These are phyloP conservation scores for Malbranchea zuffiana DNA, from an alignment of 2,329 filamentous ascomycete species.

Conservation along the genomic window DNA sequence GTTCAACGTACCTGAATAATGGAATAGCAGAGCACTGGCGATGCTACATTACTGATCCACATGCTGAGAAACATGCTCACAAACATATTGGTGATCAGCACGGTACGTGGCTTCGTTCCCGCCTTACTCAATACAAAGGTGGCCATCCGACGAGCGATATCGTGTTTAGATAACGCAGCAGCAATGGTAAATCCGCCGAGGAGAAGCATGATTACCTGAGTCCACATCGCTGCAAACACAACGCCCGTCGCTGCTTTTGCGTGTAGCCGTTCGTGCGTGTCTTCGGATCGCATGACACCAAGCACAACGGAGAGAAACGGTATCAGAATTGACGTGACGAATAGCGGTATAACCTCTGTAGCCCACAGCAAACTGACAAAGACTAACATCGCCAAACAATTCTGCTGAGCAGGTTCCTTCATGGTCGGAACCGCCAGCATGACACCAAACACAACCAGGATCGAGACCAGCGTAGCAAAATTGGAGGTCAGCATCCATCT, in stretches of 20 bases:
- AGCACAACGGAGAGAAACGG: conserved; percentile 87
- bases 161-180: conserved; percentile 89
- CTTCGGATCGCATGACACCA: conserved; percentile 68
- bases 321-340: conserved; percentile 87
- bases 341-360: conserved; percentile 92
- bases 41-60: conserved; percentile 98
- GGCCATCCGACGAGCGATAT: conserved; percentile 93
- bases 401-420: conserved; percentile 81
- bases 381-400: conserved; percentile 84
- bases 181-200: conserved; percentile 94
- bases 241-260: conserved; percentile 70
- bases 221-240: conserved; percentile 97
- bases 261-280: conserved; percentile 57
- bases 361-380: conserved; percentile 95
- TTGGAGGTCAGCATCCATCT: conserved; percentile 74
- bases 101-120: conserved; percentile 76
- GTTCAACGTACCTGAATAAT: conserved; percentile 67
- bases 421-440: conserved; percentile 72
- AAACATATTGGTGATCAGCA: conserved; percentile 96
- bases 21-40: conserved; percentile 91
- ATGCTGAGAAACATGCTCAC: conserved; percentile 96
- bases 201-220: conserved; percentile 94
- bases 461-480: conserved; percentile 62
- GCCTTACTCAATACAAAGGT: conserved; percentile 95
- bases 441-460: conserved; percentile 61